These are phyloP conservation scores for Austropuccinia psidii DNA, from an alignment of 1,284 basidiomycete species.

Conservation along the genomic window DNA sequence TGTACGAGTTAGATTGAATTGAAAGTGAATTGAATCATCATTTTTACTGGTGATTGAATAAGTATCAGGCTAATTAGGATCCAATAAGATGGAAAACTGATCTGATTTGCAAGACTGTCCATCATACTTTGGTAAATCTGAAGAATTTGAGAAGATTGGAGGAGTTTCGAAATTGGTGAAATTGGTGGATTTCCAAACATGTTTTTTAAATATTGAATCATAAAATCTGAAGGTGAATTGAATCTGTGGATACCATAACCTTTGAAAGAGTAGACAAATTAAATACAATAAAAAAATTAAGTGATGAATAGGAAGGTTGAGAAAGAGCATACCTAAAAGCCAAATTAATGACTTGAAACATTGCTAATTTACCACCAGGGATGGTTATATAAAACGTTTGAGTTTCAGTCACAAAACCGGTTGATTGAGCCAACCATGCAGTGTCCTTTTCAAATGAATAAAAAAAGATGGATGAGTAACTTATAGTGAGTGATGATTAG, in stretches of 20 bases:
- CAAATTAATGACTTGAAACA: constrained; percentile 92
- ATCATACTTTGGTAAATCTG: constrained; percentile 54
- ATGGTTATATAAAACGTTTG: constrained; percentile 79
- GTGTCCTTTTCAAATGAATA: constrained; percentile 52
- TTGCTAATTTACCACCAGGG: constrained; percentile 71
- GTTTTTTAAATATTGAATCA: constrained; percentile 69
- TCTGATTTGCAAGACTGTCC: constrained; percentile 84
- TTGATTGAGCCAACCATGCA: constrained; percentile 69
- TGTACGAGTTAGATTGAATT: constrained; percentile 64
- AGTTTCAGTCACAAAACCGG: constrained; percentile 84
- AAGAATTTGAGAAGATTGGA: constrained; percentile 53
- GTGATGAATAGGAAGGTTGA: too few species aligned
- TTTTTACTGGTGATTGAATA: constrained; percentile 77
- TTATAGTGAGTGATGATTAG: neutral
- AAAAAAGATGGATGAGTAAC: neutral
- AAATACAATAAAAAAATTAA: too few species aligned
- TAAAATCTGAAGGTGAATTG: constrained; percentile 91
- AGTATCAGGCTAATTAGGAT: constrained; percentile 59
- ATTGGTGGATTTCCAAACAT: constrained; percentile 81
- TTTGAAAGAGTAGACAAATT: constrained; percentile 45
- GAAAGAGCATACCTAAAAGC: constrained; percentile 86
- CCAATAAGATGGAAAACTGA: constrained; percentile 59
- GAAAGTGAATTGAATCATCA: constrained; percentile 69
- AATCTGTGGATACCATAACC: constrained; percentile 84
- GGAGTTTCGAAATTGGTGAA: constrained; percentile 73